Evolutionary conservation across 257 asterid species (phyloP).

Genomic region (Buddleja alternifolia): DNA sequence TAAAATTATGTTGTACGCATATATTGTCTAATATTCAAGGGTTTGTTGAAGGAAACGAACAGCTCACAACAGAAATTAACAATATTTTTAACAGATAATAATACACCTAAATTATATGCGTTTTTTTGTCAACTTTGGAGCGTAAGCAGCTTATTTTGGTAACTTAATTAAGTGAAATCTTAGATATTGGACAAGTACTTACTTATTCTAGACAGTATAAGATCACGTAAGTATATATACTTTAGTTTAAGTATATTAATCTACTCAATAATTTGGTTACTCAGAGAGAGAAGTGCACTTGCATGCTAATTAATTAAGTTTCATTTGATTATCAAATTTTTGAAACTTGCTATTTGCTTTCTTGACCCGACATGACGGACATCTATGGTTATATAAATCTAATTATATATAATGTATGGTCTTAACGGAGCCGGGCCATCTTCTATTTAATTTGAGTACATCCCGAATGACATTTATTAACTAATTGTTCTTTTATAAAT

Average conservation of each 20-base stretch:
- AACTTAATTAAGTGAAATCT: slow-evolving; percentile 19
- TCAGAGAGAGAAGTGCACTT: slow-evolving; percentile 2
- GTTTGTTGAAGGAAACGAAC: slow-evolving; percentile 55
- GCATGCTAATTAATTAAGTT: slow-evolving; percentile 2
- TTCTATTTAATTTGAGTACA: too few species aligned
- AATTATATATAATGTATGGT: too few species aligned
- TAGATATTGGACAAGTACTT: slow-evolving; percentile 29
- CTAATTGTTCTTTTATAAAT: too few species aligned
- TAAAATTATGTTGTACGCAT: background rate
- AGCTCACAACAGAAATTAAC: slow-evolving; percentile 34
- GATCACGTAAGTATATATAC: too few species aligned
- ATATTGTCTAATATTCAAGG: slow-evolving; percentile 19
- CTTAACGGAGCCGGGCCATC: too few species aligned
- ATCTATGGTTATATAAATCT: slow-evolving; percentile 34
- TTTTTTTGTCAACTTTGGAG: slow-evolving; percentile 41
- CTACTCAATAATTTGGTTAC: slow-evolving; percentile 6
- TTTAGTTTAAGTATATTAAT: background rate
- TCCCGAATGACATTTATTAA: too few species aligned
- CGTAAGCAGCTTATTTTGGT: slow-evolving; percentile 30
- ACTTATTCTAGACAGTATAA: too few species aligned
- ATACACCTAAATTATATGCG: slow-evolving; percentile 23
- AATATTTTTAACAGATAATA: slow-evolving; percentile 29
- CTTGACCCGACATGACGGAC: too few species aligned
- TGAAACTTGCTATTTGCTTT: too few species aligned
- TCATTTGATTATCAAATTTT: slow-evolving; percentile 5